These are phyloP conservation scores for Kernera saxatilis DNA, from an alignment of 345 rosid genomes.

Conservation along the genomic window DNA sequence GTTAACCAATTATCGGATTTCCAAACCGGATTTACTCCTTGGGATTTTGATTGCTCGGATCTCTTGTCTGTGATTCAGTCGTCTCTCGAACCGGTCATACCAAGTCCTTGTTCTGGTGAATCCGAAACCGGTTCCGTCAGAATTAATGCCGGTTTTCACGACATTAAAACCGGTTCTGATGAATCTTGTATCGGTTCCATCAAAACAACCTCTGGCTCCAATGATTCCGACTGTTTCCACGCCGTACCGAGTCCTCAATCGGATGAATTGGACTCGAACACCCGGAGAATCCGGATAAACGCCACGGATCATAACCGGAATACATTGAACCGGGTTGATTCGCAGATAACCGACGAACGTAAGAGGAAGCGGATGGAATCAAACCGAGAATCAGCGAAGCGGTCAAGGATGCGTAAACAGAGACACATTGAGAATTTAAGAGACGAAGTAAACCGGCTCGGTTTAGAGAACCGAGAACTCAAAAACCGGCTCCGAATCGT, in stretches of 20 bases:
- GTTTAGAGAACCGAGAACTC: constrained; percentile 60
- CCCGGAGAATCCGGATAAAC: background rate
- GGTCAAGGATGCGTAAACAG: constrained; percentile 80
- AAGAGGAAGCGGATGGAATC: constrained; percentile 76
- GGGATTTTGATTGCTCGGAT: constrained; percentile 41
- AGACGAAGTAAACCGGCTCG: constrained; percentile 60
- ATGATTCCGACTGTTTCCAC: background rate
- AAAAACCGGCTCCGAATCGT: constrained; percentile 45
- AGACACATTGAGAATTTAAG: constrained; percentile 66
- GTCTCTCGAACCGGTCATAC: constrained; percentile 19
- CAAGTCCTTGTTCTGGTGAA: constrained; percentile 22
- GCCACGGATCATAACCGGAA: constrained; percentile 32
- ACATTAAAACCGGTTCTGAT: constrained; percentile 12
- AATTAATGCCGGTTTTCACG: constrained; percentile 1
- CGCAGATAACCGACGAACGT: constrained; percentile 49
- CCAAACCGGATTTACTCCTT: constrained; percentile 49
- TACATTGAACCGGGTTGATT: constrained; percentile 9
- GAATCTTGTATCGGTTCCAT: constrained; percentile 10
- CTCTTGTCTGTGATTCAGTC: constrained; percentile 28
- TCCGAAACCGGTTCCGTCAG: constrained; percentile 8
- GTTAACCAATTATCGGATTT: constrained; percentile 40
- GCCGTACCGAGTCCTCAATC: background rate
- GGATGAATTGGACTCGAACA: background rate
- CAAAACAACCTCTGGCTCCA: constrained; percentile 4
- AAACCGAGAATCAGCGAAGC: constrained; percentile 86